phyloP scores from a whole-genome alignment of 2,329 filamentous ascomycete genomes.

The Arachnomyces sp. region DNA sequence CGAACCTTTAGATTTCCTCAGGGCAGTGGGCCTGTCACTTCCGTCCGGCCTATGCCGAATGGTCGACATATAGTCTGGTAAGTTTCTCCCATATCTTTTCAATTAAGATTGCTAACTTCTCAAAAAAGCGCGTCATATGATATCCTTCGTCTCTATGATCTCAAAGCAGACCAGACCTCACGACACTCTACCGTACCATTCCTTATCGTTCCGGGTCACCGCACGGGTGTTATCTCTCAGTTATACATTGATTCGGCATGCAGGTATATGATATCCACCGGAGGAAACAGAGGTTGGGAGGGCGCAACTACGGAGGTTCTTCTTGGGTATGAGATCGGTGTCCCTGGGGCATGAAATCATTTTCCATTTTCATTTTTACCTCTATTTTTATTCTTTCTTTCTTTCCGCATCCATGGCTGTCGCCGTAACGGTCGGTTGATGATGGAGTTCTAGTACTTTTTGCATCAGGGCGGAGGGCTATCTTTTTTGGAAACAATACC shows the following conservation, averaged over 20 bases:
- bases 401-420: conserved; percentile 44
- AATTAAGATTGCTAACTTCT: neutral
- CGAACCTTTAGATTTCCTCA: conserved; percentile 79
- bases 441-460: too few relatives aligned
- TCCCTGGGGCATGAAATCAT: conserved; percentile 19
- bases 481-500: too few relatives aligned
- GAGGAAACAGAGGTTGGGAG: conserved; percentile 92
- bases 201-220: conserved; percentile 86
- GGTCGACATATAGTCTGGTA: conserved; percentile 83
- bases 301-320: conserved; percentile 82
- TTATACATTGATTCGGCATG: conserved; percentile 83
- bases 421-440: conserved; percentile 54
- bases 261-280: conserved; percentile 83
- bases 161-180: conserved; percentile 57
- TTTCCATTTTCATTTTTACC: conserved; percentile 10
- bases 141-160: conserved; percentile 86
- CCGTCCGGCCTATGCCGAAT: conserved; percentile 84
- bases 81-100: conserved; percentile 18
- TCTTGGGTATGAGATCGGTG: conserved; percentile 83
- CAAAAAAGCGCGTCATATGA: conserved; percentile 73
- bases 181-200: conserved; percentile 83
- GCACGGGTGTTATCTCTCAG: conserved; percentile 79
- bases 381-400: conserved; percentile 1
- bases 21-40: conserved; percentile 83
- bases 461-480: too few relatives aligned